These are phyloP conservation scores for Colletotrichum orchidophilum DNA, from an alignment of 2,329 filamentous ascomycete genomes.

Conservation along the genomic window DNA sequence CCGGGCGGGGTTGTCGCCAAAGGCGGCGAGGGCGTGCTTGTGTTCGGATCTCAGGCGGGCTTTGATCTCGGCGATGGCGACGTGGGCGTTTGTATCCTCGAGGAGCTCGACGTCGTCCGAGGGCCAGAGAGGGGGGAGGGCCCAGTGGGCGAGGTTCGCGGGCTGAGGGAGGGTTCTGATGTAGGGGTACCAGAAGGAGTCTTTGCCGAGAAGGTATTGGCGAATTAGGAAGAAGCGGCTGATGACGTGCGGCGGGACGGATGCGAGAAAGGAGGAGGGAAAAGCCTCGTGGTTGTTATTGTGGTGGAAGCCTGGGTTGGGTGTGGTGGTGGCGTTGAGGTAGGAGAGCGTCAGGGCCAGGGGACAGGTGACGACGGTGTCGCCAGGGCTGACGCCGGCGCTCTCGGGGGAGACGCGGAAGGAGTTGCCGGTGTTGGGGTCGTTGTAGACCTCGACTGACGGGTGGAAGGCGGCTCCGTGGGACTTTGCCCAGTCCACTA, in stretches of 20 bases:
- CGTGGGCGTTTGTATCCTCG: slow-evolving; percentile 61
- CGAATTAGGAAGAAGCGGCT: slow-evolving; percentile 75
- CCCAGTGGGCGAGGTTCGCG: slow-evolving; percentile 57
- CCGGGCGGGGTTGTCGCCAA: slow-evolving; percentile 38
- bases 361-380: slow-evolving; percentile 62
- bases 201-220: slow-evolving; percentile 66
- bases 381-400: slow-evolving; percentile 44
- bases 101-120: slow-evolving; percentile 67
- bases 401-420: slow-evolving; percentile 57
- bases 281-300: slow-evolving; percentile 46
- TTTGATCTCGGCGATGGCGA: slow-evolving; percentile 59
- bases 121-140: slow-evolving; percentile 71
- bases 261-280: slow-evolving; percentile 58
- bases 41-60: slow-evolving; percentile 57
- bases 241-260: slow-evolving; percentile 65
- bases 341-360: slow-evolving; percentile 66
- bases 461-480: slow-evolving; percentile 60
- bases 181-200: slow-evolving; percentile 76
- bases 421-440: slow-evolving; percentile 61
- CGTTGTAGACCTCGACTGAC: slow-evolving; percentile 61
- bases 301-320: slow-evolving; percentile 34
- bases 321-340: slow-evolving; percentile 58
- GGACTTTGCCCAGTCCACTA: slow-evolving; percentile 59
- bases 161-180: slow-evolving; percentile 72
- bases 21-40: slow-evolving; percentile 49